Base-by-base conservation (phyloP, 257 asterid species). In the Lithospermum erythrorhizon region DNA sequence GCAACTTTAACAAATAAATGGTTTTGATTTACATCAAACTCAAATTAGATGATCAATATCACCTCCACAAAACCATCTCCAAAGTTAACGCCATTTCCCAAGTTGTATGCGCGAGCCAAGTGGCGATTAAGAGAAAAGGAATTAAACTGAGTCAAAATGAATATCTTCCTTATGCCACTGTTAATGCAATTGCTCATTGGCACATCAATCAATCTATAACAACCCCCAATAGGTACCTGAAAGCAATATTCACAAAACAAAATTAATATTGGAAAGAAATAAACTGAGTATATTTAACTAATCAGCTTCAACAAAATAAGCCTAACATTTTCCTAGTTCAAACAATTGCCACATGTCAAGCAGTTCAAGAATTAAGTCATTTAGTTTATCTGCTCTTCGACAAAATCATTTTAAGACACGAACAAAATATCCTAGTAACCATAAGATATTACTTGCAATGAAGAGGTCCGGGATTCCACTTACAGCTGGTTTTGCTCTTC, bases 1-100 rank as follows among this genome's bases (percentile, higher is more conserved):
- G 41, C 41, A 24, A 64, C 21, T 41, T 41, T 14, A 37, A 9
- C 16, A 4, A 37, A 37, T 37, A 32, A 32, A 32, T 32, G 1
- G 3, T 15, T 37, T 4, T 0, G 1, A 10, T 9, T 10, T 7
- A 37, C 48, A 37, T 9, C 1, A 37, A 37, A 37, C 21, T 47
- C 52, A 25, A 57, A 32, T 41, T 15, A 35, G 16, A 59, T 58
- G 37, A 8, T 59, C 52, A 51, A n/a, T 35, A 80, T 71, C 70
- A 88, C 99, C 99, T 93, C 99, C 57, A 93, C 98, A 64, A 84
- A 93, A n/a, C 96, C 97, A 77, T 93, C 94, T 21, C 96, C 97
- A 20, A 86, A 93, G 70, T 63, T 85, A 61, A 86, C 74, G 9
- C 96, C 97, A 53, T 81, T 84, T 53, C 97, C 96, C 52, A 86